These are phyloP conservation scores for Paramyrothecium roridum DNA, from an alignment of 2,329 filamentous ascomycete genomes.

Conservation along the genomic window DNA sequence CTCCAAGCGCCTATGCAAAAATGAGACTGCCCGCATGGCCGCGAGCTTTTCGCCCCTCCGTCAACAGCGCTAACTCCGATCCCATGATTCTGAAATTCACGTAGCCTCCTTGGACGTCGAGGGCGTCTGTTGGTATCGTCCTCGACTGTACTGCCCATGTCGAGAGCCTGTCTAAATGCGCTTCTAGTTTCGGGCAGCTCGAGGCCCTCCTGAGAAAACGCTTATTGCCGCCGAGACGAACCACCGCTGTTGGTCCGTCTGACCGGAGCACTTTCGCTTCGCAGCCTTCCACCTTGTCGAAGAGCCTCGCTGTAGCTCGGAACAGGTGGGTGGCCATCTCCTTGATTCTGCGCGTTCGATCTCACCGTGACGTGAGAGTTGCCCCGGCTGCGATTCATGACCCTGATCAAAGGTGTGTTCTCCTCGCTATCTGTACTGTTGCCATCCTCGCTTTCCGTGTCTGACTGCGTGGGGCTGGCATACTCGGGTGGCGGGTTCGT, in stretches of 20 bases:
- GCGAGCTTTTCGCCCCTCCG: neutral
- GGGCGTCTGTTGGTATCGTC: neutral
- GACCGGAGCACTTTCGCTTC: conserved; percentile 17
- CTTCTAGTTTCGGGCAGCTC: no score
- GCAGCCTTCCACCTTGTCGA: conserved; percentile 39
- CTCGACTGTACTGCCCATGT: neutral
- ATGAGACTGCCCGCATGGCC: conserved; percentile 10
- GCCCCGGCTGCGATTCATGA: conserved; percentile 48
- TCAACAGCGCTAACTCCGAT: neutral
- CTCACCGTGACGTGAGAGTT: conserved; percentile 41
- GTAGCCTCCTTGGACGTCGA: neutral
- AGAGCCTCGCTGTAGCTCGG: conserved; percentile 81
- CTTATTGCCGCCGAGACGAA: neutral
- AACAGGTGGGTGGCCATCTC: conserved; percentile 57
- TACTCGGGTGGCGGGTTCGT: conserved; percentile 69
- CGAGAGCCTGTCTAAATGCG: neutral
- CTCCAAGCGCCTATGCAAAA: conserved; percentile 22
- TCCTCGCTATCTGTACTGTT: conserved; percentile 59
- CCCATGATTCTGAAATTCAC: neutral
- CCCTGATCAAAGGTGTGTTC: conserved; percentile 47
- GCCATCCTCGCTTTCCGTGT: conserved; percentile 53
- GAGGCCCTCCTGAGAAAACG: neutral
- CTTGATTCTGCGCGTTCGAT: conserved; percentile 16
- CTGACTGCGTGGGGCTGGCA: conserved; percentile 61
- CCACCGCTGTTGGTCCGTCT: conserved; percentile 8